Conservation (phyloP, 192 early-diverging fungal species). For the Gonapodya prolifera region DNA sequence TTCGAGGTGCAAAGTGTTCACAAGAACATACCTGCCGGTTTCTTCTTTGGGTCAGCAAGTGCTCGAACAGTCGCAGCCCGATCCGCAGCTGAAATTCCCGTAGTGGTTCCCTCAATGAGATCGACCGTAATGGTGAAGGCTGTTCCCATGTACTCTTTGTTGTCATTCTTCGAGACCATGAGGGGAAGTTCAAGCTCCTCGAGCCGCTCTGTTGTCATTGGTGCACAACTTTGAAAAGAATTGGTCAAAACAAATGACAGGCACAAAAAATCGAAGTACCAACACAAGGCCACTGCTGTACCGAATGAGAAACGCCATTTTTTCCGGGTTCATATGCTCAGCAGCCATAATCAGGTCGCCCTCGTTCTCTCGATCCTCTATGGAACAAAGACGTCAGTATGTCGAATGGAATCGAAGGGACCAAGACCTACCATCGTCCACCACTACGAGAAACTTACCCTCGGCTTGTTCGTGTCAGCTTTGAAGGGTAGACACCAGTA, state of each 20-base stretch:
- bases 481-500: neutral
- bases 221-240: conserved; percentile 63
- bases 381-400: conserved; percentile 9
- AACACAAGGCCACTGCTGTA: conserved; percentile 59
- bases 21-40: conserved; percentile 11
- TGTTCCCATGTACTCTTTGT: conserved; percentile 81
- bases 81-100: conserved; percentile 91
- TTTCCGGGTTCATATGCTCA: conserved; percentile 80
- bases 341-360: conserved; percentile 96
- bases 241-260: neutral
- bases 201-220: conserved; percentile 61
- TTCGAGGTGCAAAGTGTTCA: too few species aligned
- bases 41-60: conserved; percentile 43
- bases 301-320: conserved; percentile 92
- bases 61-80: conserved; percentile 64
- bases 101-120: conserved; percentile 69
- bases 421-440: conserved; percentile 37
- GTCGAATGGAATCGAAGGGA: neutral
- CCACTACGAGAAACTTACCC: conserved; percentile 80
- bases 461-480: conserved; percentile 22
- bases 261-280: neutral
- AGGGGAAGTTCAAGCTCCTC: conserved; percentile 77
- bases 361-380: conserved; percentile 98
- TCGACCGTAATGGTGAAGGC: conserved; percentile 92
- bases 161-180: conserved; percentile 73